A percentile compares a stretch with the other conserved stretches of the same genome.
Evolutionary conservation across 345 rosid species (phyloP).

Genomic region (Hirschfeldia incana): DNA sequence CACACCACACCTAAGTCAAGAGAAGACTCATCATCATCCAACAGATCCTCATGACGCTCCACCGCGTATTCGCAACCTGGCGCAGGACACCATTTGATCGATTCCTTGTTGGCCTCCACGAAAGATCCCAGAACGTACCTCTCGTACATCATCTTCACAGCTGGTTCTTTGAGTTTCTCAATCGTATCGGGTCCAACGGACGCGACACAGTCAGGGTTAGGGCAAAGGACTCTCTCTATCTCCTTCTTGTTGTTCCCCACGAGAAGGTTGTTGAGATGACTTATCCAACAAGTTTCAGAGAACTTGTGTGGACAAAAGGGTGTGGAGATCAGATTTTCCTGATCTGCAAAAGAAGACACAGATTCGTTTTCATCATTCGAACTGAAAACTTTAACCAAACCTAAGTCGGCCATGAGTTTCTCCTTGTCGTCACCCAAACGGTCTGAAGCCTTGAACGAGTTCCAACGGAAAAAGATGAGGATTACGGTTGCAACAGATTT

Average conservation of each 20-base stretch:
- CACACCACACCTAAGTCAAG: slow-evolving; percentile 8
- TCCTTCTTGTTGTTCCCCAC: not conserved
- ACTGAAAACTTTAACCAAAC: slow-evolving; percentile 9
- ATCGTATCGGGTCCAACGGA: slow-evolving; percentile 24
- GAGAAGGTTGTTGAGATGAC: not conserved
- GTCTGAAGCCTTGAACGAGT: slow-evolving; percentile 6
- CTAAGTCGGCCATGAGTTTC: slow-evolving; percentile 5
- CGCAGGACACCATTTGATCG: not conserved
- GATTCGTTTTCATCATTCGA: not conserved
- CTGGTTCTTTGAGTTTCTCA: not conserved
- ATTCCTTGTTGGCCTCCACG: not conserved
- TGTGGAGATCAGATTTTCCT: slow-evolving; percentile 22
- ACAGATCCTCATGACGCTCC: not conserved
- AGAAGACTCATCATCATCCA: not conserved
- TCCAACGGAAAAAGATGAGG: slow-evolving; percentile 9
- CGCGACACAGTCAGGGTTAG: not conserved
- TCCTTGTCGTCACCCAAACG: slow-evolving; percentile 17
- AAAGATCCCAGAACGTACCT: not conserved
- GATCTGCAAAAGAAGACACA: not conserved
- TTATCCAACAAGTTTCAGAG: slow-evolving; percentile 15
- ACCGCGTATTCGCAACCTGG: slow-evolving; percentile 6
- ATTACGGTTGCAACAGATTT: slow-evolving; percentile 12
- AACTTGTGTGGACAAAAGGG: slow-evolving; percentile 32
- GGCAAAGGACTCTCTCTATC: slow-evolving; percentile 13
- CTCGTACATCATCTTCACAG: slow-evolving; percentile 23